phyloP scores from a whole-genome alignment of 2,329 filamentous ascomycete genomes.

The Clarireedia hainanense region DNA sequence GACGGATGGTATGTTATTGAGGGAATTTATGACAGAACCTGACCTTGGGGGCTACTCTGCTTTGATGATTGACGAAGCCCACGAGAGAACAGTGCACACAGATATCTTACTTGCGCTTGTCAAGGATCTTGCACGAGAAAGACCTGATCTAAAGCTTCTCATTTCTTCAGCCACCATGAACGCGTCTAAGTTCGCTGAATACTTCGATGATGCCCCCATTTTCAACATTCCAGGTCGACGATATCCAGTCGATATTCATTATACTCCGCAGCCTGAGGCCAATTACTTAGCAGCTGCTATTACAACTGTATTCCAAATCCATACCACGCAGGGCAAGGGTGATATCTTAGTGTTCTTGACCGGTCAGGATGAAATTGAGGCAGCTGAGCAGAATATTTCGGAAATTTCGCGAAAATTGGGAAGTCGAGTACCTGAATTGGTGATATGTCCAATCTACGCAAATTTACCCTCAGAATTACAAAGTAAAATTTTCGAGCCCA shows the following conservation, averaged over 20 bases:
- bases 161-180: constrained; percentile 95
- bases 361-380: constrained; percentile 92
- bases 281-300: constrained; percentile 90
- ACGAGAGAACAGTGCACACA: constrained; percentile 85
- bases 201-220: constrained; percentile 88
- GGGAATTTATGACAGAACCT: constrained; percentile 85
- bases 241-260: constrained; percentile 87
- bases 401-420: constrained; percentile 85
- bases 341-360: constrained; percentile 94
- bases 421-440: constrained; percentile 73
- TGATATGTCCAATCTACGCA: constrained; percentile 90
- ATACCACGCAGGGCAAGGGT: constrained; percentile 74
- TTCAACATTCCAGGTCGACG: constrained; percentile 89
- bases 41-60: constrained; percentile 75
- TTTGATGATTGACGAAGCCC: constrained; percentile 95
- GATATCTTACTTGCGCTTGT: constrained; percentile 84
- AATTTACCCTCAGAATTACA: constrained; percentile 88
- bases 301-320: constrained; percentile 91
- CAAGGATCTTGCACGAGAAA: constrained; percentile 76
- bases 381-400: constrained; percentile 72
- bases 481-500: constrained; percentile 89
- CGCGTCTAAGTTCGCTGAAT: constrained; percentile 82
- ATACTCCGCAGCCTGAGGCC: constrained; percentile 82
- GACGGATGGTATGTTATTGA: constrained; percentile 92
- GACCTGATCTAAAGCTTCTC: constrained; percentile 80